These are phyloP conservation scores for Solanum arcanum DNA, from an alignment of 257 asterid species.

Conservation along the genomic window DNA sequence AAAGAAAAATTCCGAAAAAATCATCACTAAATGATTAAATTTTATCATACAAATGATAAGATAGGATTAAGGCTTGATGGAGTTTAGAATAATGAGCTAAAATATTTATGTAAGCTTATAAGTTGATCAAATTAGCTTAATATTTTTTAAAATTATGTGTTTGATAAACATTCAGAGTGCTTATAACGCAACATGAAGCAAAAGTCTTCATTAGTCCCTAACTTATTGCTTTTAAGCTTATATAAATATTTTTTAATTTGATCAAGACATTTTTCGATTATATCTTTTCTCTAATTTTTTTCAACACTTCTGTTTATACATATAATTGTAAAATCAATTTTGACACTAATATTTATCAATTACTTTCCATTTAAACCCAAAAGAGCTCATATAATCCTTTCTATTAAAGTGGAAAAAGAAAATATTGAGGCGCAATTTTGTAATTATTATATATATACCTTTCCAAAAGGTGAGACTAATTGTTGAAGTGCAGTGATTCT, in stretches of 20 bases:
- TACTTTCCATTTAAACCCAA: background rate
- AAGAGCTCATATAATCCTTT: background rate
- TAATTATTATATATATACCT: slow-evolving; percentile 24
- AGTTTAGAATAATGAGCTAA: background rate
- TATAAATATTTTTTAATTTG: background rate
- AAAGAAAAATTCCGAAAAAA: too few species aligned
- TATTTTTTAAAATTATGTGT: background rate
- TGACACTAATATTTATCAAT: background rate
- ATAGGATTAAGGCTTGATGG: background rate
- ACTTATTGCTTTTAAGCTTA: background rate
- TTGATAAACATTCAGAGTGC: background rate
- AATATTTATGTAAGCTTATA: background rate
- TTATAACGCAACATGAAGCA: background rate
- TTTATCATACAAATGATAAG: background rate
- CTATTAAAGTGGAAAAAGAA: slow-evolving; percentile 14
- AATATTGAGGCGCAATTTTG: slow-evolving; percentile 7
- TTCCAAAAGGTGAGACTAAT: slow-evolving; percentile 91
- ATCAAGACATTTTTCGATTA: background rate
- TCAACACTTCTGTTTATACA: background rate
- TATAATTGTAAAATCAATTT: background rate
- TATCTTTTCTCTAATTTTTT: background rate
- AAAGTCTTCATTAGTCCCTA: background rate
- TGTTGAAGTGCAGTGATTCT: slow-evolving; percentile 88
- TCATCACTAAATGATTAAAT: background rate
- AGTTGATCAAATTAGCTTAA: background rate